Base-by-base conservation (phyloP, 164 flowering plant species). In the Nymphaea colorata region DNA sequence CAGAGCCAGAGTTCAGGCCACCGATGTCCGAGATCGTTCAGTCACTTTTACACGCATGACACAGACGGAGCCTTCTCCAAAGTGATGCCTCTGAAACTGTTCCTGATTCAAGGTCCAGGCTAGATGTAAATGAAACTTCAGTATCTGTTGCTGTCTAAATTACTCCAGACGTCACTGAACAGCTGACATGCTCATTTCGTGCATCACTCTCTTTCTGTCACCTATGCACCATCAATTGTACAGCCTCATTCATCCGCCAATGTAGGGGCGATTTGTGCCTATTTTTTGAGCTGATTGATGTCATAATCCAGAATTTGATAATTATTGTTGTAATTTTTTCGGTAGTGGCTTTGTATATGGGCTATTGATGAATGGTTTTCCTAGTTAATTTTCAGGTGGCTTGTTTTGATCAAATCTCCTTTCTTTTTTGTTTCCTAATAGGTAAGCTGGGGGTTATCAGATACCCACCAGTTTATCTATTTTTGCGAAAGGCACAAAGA, bases 11-110 rank as follows among this genome's bases (percentile, higher is more conserved):
- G 69, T 94, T 87, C 76, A 75, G 97, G 84, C 96, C 97, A n/a
- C 82, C 76, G 2, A 94, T 94, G 93, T 94, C 98, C 10, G 97
- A 89, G 77, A 88, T 94, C 17, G 96, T 91, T 43, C 95, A 91
- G 57, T 86, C 82, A 67, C 83, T 94, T 43, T 44, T 77, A 59
- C 81, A 81, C 73, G 81, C 91, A 86, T 78, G 86, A 62, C 79
- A 81, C 59, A 86, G 74, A 94, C 84, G 57, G 57, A 15, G 14
- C 57, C 57, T 7, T 8, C 57, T 51, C 14, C 57, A 10, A 51
- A 8, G 14, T 51, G 57, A 51, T 51, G 57, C 12, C 14, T 51
- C 57, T 51, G 57, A 10, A 51, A 51, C 57, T 51, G 57, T 10
- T 51, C 57, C 14, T 51, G 36, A 25, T 15, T 51, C 57, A 5